phyloP scores from a whole-genome alignment of 129 eudicot genomes.

The Chrysanthemum lavandulifolium region DNA sequence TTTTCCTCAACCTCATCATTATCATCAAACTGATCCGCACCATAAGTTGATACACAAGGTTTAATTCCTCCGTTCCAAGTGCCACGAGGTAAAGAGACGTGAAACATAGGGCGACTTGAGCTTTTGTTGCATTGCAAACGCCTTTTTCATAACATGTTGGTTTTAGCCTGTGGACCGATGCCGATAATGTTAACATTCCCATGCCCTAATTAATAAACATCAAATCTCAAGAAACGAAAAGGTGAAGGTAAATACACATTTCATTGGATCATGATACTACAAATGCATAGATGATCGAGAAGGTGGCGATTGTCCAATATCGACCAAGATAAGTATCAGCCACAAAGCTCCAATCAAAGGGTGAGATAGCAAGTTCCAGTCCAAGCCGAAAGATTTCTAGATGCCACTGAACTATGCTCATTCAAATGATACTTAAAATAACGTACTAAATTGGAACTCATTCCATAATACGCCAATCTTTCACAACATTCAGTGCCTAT shows the following conservation, averaged over 20 bases:
- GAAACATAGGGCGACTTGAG: conserved; percentile 46
- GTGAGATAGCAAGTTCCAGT: conserved; percentile 69
- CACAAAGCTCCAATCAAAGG: conserved; percentile 69
- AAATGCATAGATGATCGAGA: conserved; percentile 58
- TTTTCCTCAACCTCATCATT: conserved; percentile 39
- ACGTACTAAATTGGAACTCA: conserved; percentile 64
- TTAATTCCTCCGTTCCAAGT: conserved; percentile 74
- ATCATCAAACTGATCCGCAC: conserved; percentile 79
- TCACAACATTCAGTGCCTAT: conserved; percentile 79
- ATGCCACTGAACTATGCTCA: conserved; percentile 55
- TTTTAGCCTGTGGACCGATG: conserved; percentile 60
- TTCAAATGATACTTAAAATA: conserved; percentile 52
- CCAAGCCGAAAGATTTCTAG: conserved; percentile 67
- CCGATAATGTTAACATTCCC: conserved; percentile 57
- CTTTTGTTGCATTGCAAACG: conserved; percentile 42
- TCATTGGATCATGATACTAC: conserved; percentile 25
- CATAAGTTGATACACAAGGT: conserved; percentile 70
- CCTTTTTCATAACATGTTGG: conserved; percentile 43
- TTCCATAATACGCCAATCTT: conserved; percentile 70
- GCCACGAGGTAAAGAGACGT: conserved; percentile 60
- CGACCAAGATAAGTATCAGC: conserved; percentile 80
- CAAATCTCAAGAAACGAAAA: background rate
- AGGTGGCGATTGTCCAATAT: conserved; percentile 67
- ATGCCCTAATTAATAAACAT: conserved; percentile 37
- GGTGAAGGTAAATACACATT: background rate